Percentiles rank a stretch among this genome's conserved stretches.
These are phyloP conservation scores for Poa annua DNA, from an alignment of 176 grass and related monocot species.

Conservation along the genomic window DNA sequence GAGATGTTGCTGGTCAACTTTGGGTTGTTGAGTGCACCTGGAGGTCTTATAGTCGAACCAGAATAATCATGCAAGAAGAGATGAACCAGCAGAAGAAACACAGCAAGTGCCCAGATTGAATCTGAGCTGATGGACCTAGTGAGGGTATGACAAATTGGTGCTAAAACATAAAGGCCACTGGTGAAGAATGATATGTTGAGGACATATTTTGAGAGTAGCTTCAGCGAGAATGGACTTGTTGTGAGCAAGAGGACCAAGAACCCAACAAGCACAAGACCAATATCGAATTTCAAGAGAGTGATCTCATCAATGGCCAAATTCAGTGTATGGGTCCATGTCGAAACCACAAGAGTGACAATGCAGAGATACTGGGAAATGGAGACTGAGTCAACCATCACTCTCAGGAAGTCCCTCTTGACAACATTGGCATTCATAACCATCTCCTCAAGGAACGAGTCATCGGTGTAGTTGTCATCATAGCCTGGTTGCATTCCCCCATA, in stretches of 20 bases:
- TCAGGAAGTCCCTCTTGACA: constrained; percentile 78
- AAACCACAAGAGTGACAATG: constrained; percentile 82
- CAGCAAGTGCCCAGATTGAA: constrained; percentile 78
- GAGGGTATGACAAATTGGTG: constrained; percentile 85
- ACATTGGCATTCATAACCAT: constrained; percentile 99
- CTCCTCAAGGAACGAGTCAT: constrained; percentile 86
- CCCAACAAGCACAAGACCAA: constrained; percentile 67
- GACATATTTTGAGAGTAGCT: constrained; percentile 68
- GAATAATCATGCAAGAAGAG: constrained; percentile 96
- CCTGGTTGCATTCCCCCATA: constrained; percentile 85
- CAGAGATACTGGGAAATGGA: constrained; percentile 93
- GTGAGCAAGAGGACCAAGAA: constrained; percentile 77
- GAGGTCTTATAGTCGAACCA: constrained; percentile 86
- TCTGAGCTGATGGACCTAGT: constrained; percentile 96
- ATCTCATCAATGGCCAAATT: constrained; percentile 72
- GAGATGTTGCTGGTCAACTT: constrained; percentile 91
- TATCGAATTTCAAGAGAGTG: constrained; percentile 80
- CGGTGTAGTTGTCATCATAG: constrained; percentile 79
- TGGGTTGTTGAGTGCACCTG: constrained; percentile 85
- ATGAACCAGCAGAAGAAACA: constrained; percentile 87
- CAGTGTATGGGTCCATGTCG: constrained; percentile 73
- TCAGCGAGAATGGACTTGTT: constrained; percentile 55
- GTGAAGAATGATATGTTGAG: constrained; percentile 92
- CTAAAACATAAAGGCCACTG: constrained; percentile 85
- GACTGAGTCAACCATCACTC: constrained; percentile 75